Conservation (phyloP, 148 eudicot genomes). For the Cornus florida region DNA sequence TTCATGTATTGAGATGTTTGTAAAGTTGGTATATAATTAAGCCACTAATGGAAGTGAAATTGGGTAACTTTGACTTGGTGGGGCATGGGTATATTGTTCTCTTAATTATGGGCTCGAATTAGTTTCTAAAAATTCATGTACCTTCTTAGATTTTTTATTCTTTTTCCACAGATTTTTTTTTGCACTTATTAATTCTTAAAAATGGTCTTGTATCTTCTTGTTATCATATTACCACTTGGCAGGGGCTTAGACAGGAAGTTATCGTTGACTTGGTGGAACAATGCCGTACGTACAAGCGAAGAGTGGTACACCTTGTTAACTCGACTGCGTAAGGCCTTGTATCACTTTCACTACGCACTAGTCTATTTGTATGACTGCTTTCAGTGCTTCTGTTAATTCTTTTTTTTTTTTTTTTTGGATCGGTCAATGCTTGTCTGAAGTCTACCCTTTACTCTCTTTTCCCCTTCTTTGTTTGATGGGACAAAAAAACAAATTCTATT, state of each 20-base stretch:
- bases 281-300: constrained; percentile 88
- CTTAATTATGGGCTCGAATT: not conserved
- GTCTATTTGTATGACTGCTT: not conserved
- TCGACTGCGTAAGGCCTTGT: constrained; percentile 89
- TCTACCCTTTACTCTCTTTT: not conserved
- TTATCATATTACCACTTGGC: constrained; percentile 18
- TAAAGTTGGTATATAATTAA: not conserved
- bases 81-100: not conserved
- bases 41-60: not conserved
- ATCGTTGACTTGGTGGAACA: constrained; percentile 93
- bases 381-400: not conserved
- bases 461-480: not conserved
- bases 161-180: not conserved
- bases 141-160: not conserved
- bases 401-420: not conserved
- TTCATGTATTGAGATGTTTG: not conserved
- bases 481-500: not conserved
- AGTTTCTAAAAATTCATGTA: not conserved
- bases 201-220: not conserved
- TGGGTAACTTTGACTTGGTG: not conserved
- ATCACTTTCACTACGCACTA: constrained; percentile 6
- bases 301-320: constrained; percentile 95
- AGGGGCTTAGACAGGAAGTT: constrained; percentile 90
- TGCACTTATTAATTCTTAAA: not conserved
- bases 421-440: too few relatives aligned